Conservation (phyloP, 2,329 filamentous ascomycete genomes). For the Sarocladium brachiariae region DNA sequence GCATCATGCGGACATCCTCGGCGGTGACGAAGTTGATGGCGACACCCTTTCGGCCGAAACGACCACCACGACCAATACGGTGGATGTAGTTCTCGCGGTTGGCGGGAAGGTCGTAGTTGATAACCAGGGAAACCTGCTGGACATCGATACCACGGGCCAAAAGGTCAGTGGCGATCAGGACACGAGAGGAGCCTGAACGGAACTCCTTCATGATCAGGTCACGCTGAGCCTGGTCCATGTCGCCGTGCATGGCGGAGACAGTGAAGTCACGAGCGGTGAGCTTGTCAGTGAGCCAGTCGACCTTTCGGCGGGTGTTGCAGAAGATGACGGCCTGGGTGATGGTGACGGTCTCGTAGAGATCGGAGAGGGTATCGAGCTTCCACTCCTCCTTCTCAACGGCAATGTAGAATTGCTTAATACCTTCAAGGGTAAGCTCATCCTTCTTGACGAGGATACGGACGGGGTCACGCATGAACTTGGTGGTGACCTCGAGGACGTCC, state of each 20-base stretch:
- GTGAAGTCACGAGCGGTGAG: conserved; percentile 98
- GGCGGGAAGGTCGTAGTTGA: conserved; percentile 98
- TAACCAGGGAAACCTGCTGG: conserved; percentile 98
- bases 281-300: conserved; percentile 99
- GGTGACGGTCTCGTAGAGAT: conserved; percentile 98
- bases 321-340: conserved; percentile 99
- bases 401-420: conserved; percentile 99
- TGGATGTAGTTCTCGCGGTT: conserved; percentile 99
- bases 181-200: conserved; percentile 96
- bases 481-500: conserved; percentile 98
- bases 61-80: conserved; percentile 97
- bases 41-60: conserved; percentile 99
- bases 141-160: conserved; percentile 99
- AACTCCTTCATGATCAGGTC: conserved; percentile 99
- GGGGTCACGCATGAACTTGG: conserved; percentile 99
- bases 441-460: conserved; percentile 99
- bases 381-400: conserved; percentile 99
- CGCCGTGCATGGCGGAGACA: conserved; percentile 98
- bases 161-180: conserved; percentile 95
- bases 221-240: conserved; percentile 97
- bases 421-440: conserved; percentile 97
- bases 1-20: conserved; percentile 99
- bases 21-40: conserved; percentile 99
- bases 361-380: conserved; percentile 98
- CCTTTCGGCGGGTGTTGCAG: conserved; percentile 99